Conservation (phyloP, 352 stramenopile genomes). For the Thalassiosira exigua region DNA sequence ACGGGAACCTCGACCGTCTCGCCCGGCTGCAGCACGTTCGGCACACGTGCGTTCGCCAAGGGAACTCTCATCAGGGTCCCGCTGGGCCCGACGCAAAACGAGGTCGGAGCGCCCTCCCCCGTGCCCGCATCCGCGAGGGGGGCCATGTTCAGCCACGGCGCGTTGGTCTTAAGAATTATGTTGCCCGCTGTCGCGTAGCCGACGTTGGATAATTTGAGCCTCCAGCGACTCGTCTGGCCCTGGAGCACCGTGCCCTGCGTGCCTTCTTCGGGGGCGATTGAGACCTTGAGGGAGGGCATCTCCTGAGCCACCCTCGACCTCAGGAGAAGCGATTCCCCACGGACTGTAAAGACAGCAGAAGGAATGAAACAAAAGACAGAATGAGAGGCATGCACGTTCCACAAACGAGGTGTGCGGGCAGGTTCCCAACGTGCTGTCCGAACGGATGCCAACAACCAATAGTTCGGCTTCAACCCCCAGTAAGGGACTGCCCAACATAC, state of each 20-base stretch:
- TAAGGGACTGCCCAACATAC: too few relatives aligned
- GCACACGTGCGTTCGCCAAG: conserved; percentile 19
- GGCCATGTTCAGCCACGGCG: conserved; percentile 80
- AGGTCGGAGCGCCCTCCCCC: conserved; percentile 44
- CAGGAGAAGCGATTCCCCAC: conserved; percentile 72
- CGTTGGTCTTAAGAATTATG: conserved; percentile 80
- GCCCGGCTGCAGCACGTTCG: conserved; percentile 63
- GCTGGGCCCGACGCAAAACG: conserved; percentile 75
- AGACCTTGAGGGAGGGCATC: conserved; percentile 79
- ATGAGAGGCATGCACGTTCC: too few relatives aligned
- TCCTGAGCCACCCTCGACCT: conserved; percentile 72
- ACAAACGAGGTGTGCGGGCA: too few relatives aligned
- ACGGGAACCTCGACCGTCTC: conserved; percentile 80
- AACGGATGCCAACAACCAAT: conserved; percentile 12
- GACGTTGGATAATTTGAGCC: conserved; percentile 75
- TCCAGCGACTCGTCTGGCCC: conserved; percentile 81
- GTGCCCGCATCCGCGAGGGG: conserved; percentile 7
- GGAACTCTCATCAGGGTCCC: conserved; percentile 79
- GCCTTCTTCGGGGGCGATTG: conserved; percentile 36
- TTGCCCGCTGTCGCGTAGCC: conserved; percentile 73
- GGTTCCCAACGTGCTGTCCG: neutral
- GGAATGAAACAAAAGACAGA: too few relatives aligned
- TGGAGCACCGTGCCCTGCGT: conserved; percentile 62
- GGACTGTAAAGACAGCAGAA: conserved; percentile 28
- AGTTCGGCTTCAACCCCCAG: too few relatives aligned